Base-by-base conservation (phyloP, 2,329 filamentous ascomycete genomes). In the Colletotrichum echinochloae region DNA sequence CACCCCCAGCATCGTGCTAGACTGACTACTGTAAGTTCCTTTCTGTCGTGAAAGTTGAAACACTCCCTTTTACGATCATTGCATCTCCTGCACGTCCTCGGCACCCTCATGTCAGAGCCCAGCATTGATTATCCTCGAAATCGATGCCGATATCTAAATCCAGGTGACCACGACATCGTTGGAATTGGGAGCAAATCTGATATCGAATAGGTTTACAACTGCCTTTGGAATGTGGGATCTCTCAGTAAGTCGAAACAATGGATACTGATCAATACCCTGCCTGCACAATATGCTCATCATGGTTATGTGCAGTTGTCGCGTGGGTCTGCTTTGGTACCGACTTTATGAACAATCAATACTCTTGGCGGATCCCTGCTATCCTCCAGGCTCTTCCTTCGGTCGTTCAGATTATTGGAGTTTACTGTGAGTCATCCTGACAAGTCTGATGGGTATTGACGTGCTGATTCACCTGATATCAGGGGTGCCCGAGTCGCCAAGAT, bases 1-100 rank as follows among this genome's bases (percentile, higher is more conserved):
- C 90, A 92, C 76, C 89, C 90, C 20, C 90, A 91, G 76, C 90
- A 92, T 76, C 87, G 90, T 75, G 90, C 86, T 35, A 86, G 86
- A 41, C 84, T 91, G 54, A 92, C 89, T 0, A 84, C 89, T 11
- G 55, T 59, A 11, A 18, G 55, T 59, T 9, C 4, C 12, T 18
- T n/a, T 16, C 1, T 35, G 11, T 1, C 4, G 8, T 23, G 8
- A 1, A 20, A 2, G 1, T 1, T 5, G 1, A 1, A 4, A 8
- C 8, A 6, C 23, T 23, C 1, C 1, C 0, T 8, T 18, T 51
- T 2, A 18, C n/a, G 16, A 9, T 18, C 8, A 9, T 49, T 26
- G 1, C 3, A 1, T 18, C 11, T 18, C 11, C 23, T n/a, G 5
- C 18, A 6, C 8, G n/a, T 20, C 28, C 7, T 3, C 18, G 14